phyloP scores from a whole-genome alignment of 2,329 filamentous ascomycete genomes.

The Sarocladiaceae sp. region DNA sequence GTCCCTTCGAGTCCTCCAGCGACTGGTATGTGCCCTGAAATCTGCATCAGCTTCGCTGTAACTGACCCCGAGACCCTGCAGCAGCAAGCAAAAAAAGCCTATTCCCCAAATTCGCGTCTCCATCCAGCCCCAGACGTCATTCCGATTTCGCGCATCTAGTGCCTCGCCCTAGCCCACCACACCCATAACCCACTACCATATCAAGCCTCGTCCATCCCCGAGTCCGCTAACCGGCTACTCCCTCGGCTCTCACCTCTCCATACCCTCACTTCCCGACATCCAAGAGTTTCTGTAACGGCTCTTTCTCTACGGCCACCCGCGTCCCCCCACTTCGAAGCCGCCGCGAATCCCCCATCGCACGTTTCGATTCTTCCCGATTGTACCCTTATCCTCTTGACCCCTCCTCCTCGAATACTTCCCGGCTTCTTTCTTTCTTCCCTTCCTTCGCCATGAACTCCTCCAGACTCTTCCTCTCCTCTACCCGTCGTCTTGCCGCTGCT shows the following conservation, averaged over 20 bases:
- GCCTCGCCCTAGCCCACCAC: slow-evolving; percentile 6
- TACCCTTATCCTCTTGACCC: slow-evolving; percentile 8
- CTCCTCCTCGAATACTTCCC: slow-evolving; percentile 2
- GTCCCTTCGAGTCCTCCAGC: too few relatives aligned
- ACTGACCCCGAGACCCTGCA: slow-evolving; percentile 8
- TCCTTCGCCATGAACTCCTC: slow-evolving; percentile 22
- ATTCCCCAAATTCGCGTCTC: too few relatives aligned
- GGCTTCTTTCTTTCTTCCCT: slow-evolving; percentile 3
- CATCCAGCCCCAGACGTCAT: slow-evolving; percentile 9
- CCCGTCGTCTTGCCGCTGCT: slow-evolving; percentile 48
- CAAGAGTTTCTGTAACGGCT: slow-evolving; percentile 7
- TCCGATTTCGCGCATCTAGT: slow-evolving; percentile 6
- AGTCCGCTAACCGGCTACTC: slow-evolving; percentile 8
- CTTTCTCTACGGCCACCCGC: slow-evolving; percentile 2
- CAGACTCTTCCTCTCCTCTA: slow-evolving; percentile 25
- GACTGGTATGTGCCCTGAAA: too few relatives aligned
- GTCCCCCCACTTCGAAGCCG: slow-evolving; percentile 8
- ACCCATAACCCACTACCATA: too few relatives aligned
- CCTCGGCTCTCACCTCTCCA: slow-evolving; percentile 7
- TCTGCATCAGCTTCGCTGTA: not conserved
- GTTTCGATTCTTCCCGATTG: slow-evolving; percentile 1
- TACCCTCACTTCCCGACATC: slow-evolving; percentile 4
- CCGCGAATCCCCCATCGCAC: not conserved
- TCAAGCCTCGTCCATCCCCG: slow-evolving; percentile 3
- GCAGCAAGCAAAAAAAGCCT: not conserved